A percentile compares a stretch with the other conserved stretches of the same genome.
Conservation (phyloP, 495 filamentous ascomycete genomes). For the Gamarada debralockiae region DNA sequence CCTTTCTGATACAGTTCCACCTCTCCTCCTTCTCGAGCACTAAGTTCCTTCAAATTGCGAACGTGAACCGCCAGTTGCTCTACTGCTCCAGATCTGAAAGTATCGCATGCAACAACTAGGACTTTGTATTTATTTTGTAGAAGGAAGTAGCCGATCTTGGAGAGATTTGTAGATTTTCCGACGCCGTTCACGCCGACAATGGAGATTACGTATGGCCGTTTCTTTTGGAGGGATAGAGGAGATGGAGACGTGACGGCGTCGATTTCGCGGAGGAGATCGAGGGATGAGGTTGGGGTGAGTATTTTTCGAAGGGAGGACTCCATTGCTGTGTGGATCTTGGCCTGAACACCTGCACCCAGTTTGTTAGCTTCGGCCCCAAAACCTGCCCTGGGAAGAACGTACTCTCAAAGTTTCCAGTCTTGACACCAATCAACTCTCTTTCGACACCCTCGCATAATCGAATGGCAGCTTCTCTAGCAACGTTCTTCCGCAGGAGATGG, state of each 20-base stretch:
- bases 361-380: background rate
- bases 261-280: conserved; percentile 92
- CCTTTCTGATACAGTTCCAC: conserved; percentile 94
- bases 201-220: conserved; percentile 89
- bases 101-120: conserved; percentile 94
- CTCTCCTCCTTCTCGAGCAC: conserved; percentile 71
- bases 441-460: conserved; percentile 90
- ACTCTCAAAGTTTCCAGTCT: conserved; percentile 91
- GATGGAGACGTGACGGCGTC: conserved; percentile 68
- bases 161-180: conserved; percentile 93
- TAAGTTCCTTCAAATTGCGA: conserved; percentile 82
- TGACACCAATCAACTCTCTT: conserved; percentile 81
- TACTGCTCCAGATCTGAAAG: conserved; percentile 94
- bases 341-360: conserved; percentile 57
- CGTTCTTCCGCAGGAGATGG: conserved; percentile 92
- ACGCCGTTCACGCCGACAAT: conserved; percentile 98
- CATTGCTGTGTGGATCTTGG: conserved; percentile 77
- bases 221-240: conserved; percentile 45
- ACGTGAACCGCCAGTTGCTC: conserved; percentile 96
- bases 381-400: conserved; percentile 24
- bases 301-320: conserved; percentile 89
- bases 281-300: conserved; percentile 88
- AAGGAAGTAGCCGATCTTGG: conserved; percentile 96
- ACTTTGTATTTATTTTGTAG: conserved; percentile 95
- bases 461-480: conserved; percentile 89